Evolutionary conservation across 805 yeast genomes (phyloP).

Genomic region (Starmerella roubikii): DNA sequence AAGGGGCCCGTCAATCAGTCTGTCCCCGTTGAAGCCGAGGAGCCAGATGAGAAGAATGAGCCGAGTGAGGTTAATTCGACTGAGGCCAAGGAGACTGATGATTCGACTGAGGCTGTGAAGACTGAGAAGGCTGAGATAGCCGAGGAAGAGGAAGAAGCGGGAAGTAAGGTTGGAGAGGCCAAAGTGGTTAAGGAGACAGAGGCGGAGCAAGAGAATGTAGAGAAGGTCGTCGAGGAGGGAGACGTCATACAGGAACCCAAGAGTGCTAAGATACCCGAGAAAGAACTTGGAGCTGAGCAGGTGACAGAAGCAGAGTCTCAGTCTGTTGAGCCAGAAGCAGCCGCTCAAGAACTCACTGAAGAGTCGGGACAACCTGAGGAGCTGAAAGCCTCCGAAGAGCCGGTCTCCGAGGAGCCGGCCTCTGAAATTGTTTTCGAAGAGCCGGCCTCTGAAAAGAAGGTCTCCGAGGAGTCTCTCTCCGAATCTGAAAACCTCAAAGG

Average conservation of each 20-base stretch:
- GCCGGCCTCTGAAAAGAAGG: not conserved
- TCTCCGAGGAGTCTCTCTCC: not conserved
- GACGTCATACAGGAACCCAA: not conserved
- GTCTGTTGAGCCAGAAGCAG: not conserved
- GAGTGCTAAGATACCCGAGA: not conserved
- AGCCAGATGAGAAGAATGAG: not conserved
- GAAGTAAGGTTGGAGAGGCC: not conserved
- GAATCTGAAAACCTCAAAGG: not conserved
- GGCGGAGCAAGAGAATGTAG: not conserved
- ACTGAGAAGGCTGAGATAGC: not conserved
- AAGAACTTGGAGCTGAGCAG: not conserved
- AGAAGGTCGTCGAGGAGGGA: not conserved
- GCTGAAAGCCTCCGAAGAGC: too few relatives aligned
- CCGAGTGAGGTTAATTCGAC: not conserved
- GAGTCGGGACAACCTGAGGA: too few relatives aligned
- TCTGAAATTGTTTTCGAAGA: too few relatives aligned
- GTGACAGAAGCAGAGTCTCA: not conserved
- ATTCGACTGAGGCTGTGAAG: not conserved
- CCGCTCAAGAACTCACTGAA: not conserved
- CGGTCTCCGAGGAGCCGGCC: too few relatives aligned
- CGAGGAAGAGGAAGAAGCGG: not conserved
- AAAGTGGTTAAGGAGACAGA: too few relatives aligned
- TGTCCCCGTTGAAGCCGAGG: not conserved
- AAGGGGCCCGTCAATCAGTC: not conserved
- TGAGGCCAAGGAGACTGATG: not conserved